Conservation (phyloP, 805 yeast species). For the Yamadazyma paraphyllophila region DNA sequence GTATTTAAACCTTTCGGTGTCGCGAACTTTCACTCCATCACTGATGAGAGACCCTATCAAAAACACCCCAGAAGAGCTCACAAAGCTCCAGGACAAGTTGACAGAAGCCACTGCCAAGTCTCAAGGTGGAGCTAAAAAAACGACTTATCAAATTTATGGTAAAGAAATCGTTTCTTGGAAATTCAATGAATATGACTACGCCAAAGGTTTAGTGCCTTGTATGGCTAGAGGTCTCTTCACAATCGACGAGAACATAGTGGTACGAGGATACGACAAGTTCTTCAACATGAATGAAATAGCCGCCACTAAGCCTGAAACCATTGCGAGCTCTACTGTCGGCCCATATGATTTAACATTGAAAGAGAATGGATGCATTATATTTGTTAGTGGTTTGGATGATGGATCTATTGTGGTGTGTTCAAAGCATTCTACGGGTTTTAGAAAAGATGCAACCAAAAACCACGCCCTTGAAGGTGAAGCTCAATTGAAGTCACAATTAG, state of each 20-base stretch:
- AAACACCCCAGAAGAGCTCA: slow-evolving; percentile 17
- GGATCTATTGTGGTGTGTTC: slow-evolving; percentile 86
- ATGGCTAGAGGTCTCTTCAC: slow-evolving; percentile 84
- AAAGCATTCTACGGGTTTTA: slow-evolving; percentile 80
- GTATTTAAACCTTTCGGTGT: background rate
- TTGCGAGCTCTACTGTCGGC: slow-evolving; percentile 53
- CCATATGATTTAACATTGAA: slow-evolving; percentile 82
- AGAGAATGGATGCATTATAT: slow-evolving; percentile 91
- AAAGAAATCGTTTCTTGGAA: slow-evolving; percentile 55
- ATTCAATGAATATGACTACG: slow-evolving; percentile 88
- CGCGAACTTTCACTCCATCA: background rate
- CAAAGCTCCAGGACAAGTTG: slow-evolving; percentile 19
- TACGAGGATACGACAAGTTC: slow-evolving; percentile 93
- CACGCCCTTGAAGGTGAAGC: slow-evolving; percentile 75
- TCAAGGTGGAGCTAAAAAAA: slow-evolving; percentile 22
- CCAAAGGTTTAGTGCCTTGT: slow-evolving; percentile 60
- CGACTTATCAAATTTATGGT: slow-evolving; percentile 4
- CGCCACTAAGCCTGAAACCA: slow-evolving; percentile 47
- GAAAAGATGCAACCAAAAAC: slow-evolving; percentile 51
- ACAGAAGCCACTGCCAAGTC: slow-evolving; percentile 16
- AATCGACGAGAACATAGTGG: slow-evolving; percentile 49
- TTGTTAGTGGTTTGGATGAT: slow-evolving; percentile 71
- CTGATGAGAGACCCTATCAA: slow-evolving; percentile 4
- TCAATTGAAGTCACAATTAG: slow-evolving; percentile 56
- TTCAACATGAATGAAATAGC: slow-evolving; percentile 73